Conservation (phyloP, 768 basidiomycete genomes). For the Hemileccinum rubropunctum region DNA sequence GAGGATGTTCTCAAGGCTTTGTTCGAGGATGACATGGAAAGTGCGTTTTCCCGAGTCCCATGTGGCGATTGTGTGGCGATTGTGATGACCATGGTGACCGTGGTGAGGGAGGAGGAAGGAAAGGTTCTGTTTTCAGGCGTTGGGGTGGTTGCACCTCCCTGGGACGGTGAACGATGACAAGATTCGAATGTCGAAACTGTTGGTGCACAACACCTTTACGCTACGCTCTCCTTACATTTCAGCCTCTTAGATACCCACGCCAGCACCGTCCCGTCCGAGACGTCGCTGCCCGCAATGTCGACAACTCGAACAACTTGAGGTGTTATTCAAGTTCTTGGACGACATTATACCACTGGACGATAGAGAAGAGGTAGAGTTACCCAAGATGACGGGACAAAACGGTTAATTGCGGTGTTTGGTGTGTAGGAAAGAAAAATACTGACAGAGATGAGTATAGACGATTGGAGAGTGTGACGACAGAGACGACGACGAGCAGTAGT, state of each 20-base stretch:
- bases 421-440: neutral
- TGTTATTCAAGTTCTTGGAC: conserved; percentile 69
- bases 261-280: conserved; percentile 64
- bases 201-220: conserved; percentile 45
- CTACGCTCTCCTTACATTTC: conserved; percentile 1
- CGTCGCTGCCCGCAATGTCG: conserved; percentile 59
- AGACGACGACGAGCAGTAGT: conserved; percentile 39
- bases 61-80: neutral
- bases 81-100: neutral
- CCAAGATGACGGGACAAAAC: conserved; percentile 41
- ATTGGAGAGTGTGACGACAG: conserved; percentile 55
- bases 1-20: conserved; percentile 47
- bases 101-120: conserved; percentile 59
- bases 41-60: conserved; percentile 38
- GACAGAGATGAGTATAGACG: conserved; percentile 38
- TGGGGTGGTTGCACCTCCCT: conserved; percentile 65
- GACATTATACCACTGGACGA: conserved; percentile 69
- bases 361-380: conserved; percentile 42
- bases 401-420: conserved; percentile 30
- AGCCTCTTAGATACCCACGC: neutral
- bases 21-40: conserved; percentile 48
- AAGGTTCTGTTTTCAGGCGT: conserved; percentile 62
- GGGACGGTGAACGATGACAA: conserved; percentile 67
- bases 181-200: conserved; percentile 57
- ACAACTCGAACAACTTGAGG: conserved; percentile 58